Evolutionary conservation across 768 basidiomycete genomes (phyloP).

Genomic region (Saitozyma podzolica): DNA sequence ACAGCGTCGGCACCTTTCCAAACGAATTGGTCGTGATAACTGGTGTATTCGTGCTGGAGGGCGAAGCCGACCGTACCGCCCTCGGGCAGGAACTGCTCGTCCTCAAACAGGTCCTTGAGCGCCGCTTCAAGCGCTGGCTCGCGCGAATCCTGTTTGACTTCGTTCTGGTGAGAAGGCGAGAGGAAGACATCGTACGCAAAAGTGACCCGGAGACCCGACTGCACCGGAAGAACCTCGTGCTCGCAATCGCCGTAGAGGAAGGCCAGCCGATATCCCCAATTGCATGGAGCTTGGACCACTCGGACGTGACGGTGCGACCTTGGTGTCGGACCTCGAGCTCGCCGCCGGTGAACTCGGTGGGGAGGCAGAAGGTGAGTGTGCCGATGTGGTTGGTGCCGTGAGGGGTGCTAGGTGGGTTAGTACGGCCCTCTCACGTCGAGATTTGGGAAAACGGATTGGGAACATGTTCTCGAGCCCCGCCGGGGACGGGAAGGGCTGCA

Average conservation of each 20-base stretch:
- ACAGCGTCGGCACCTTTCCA: constrained; percentile 5
- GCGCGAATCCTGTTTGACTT: not conserved
- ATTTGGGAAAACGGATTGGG: not conserved
- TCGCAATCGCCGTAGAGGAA: constrained; percentile 58
- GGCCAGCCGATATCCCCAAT: constrained; percentile 41
- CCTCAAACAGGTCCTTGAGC: not conserved
- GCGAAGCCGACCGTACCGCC: not conserved
- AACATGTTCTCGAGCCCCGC: not conserved
- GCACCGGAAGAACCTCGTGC: constrained; percentile 57
- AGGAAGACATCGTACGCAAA: constrained; percentile 50
- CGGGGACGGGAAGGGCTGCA: not conserved
- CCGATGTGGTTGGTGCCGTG: constrained; percentile 16
- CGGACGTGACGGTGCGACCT: constrained; percentile 4
- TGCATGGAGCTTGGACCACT: constrained; percentile 11
- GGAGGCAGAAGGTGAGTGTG: constrained; percentile 23
- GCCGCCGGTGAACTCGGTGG: constrained; percentile 18
- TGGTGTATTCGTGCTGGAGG: not conserved
- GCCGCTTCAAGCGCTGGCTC: not conserved
- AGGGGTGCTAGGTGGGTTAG: constrained; percentile 10
- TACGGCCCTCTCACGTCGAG: too few relatives aligned
- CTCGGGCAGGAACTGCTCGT: not conserved
- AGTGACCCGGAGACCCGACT: constrained; percentile 56
- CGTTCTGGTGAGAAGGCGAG: not conserved
- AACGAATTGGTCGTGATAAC: not conserved
- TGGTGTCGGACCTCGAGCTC: constrained; percentile 25